A percentile compares a stretch with the other conserved stretches of the same genome.
Evolutionary conservation across 1,284 basidiomycete genomes (phyloP).

Genomic region (Chalciporus sp.): DNA sequence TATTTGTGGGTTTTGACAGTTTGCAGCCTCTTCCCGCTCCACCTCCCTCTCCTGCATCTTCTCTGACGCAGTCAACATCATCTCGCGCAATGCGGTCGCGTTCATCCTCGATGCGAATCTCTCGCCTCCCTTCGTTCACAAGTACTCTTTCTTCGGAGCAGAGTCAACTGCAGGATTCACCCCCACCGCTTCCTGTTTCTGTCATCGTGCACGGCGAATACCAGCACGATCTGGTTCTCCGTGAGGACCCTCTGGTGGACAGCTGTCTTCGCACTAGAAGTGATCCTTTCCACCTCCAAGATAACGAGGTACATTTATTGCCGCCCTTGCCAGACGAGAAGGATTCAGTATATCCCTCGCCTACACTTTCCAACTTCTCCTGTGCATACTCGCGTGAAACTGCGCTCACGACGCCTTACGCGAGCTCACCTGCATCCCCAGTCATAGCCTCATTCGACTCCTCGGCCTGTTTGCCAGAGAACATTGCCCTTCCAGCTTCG

Average conservation of each 20-base stretch:
- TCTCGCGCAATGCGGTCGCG: slow-evolving; percentile 34
- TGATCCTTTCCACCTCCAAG: slow-evolving; percentile 16
- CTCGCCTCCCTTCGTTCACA: slow-evolving; percentile 35
- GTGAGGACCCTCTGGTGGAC: slow-evolving; percentile 13
- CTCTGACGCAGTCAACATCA: slow-evolving; percentile 27
- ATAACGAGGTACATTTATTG: slow-evolving; percentile 22
- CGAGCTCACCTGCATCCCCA: slow-evolving; percentile 27
- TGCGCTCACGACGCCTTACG: slow-evolving; percentile 24
- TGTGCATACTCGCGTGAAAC: slow-evolving; percentile 27
- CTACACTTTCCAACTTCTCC: slow-evolving; percentile 33
- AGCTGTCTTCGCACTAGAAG: slow-evolving; percentile 8
- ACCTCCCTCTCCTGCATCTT: slow-evolving; percentile 34
- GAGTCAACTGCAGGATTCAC: slow-evolving; percentile 31
- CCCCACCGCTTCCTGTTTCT: slow-evolving; percentile 31
- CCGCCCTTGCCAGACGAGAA: slow-evolving; percentile 23
- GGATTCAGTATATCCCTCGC: slow-evolving; percentile 30
- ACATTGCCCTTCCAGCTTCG: slow-evolving; percentile 27
- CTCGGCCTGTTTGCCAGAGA: slow-evolving; percentile 22
- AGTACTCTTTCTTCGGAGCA: slow-evolving; percentile 38
- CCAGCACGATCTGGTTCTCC: slow-evolving; percentile 31
- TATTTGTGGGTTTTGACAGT: background rate
- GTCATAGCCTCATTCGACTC: slow-evolving; percentile 19
- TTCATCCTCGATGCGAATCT: slow-evolving; percentile 35
- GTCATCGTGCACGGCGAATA: slow-evolving; percentile 33
- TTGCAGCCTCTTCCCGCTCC: slow-evolving; percentile 29